These are phyloP conservation scores for Quercus glauca DNA, from an alignment of 306 rosid species.

Conservation along the genomic window DNA sequence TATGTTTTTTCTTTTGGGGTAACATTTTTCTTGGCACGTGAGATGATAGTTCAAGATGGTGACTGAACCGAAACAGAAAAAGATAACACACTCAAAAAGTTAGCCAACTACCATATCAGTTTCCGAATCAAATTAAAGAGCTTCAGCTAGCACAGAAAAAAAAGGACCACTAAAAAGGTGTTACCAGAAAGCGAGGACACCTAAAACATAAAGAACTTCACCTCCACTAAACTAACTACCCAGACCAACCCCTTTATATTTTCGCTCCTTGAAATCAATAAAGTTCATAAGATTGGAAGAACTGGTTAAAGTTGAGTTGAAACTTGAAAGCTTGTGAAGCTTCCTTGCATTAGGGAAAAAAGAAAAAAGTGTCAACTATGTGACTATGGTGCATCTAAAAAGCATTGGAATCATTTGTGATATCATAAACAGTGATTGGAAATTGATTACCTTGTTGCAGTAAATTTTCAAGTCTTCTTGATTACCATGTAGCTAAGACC, in stretches of 20 bases:
- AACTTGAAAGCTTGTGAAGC: too few relatives aligned
- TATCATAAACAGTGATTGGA: not conserved
- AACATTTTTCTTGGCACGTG: too few relatives aligned
- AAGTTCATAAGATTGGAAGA: not conserved
- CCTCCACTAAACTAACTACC: not conserved
- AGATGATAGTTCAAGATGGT: too few relatives aligned
- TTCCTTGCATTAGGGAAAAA: too few relatives aligned
- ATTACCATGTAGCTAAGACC: too few relatives aligned
- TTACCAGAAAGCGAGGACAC: slow-evolving; percentile 17
- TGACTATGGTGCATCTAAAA: slow-evolving; percentile 1
- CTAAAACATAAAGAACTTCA: slow-evolving; percentile 1
- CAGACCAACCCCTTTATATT: not conserved
- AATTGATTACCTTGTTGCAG: too few relatives aligned
- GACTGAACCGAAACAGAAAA: not conserved
- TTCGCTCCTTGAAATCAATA: not conserved
- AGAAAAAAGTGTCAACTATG: not conserved
- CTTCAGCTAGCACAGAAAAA: not conserved
- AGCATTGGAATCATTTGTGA: not conserved
- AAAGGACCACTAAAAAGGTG: slow-evolving; percentile 4
- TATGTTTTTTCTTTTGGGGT: too few relatives aligned
- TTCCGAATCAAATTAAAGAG: not conserved
- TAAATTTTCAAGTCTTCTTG: too few relatives aligned
- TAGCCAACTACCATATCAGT: not conserved
- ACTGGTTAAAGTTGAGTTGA: not conserved
- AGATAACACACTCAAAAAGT: not conserved